Conservation (phyloP, 768 basidiomycete species). For the Austroboletus festivus region DNA sequence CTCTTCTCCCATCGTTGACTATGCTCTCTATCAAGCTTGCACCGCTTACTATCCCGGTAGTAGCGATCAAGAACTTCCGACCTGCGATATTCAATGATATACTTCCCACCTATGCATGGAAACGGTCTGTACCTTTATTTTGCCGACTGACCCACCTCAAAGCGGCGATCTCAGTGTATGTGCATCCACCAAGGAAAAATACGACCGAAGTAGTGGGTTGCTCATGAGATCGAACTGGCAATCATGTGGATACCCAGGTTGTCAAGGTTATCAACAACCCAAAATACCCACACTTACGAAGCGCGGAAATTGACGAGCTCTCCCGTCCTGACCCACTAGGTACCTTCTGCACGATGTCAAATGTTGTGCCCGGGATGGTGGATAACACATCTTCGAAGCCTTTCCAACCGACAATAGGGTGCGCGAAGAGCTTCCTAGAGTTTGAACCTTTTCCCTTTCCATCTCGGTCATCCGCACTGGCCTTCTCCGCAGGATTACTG, state of each 20-base stretch:
- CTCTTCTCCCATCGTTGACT: conserved; percentile 39
- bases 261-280: neutral
- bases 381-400: conserved; percentile 91
- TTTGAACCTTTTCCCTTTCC: conserved; percentile 37
- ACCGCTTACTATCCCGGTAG: conserved; percentile 88
- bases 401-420: conserved; percentile 94
- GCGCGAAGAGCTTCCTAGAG: conserved; percentile 69
- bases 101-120: neutral
- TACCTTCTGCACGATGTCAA: conserved; percentile 66
- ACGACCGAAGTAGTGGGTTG: conserved; percentile 81
- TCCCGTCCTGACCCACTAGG: conserved; percentile 28
- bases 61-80: conserved; percentile 84
- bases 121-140: conserved; percentile 57
- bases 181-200: conserved; percentile 96
- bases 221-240: conserved; percentile 48
- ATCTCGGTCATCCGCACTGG: conserved; percentile 35
- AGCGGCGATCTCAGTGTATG: conserved; percentile 95
- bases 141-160: conserved; percentile 89
- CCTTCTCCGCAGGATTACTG: conserved; percentile 69
- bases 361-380: conserved; percentile 78
- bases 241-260: neutral
- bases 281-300: conserved; percentile 31
- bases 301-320: conserved; percentile 27
- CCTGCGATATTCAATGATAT: conserved; percentile 44
- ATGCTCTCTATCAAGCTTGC: conserved; percentile 67